Evolutionary conservation across 306 rosid species (phyloP).

Genomic region (Quercus aquifolioides): DNA sequence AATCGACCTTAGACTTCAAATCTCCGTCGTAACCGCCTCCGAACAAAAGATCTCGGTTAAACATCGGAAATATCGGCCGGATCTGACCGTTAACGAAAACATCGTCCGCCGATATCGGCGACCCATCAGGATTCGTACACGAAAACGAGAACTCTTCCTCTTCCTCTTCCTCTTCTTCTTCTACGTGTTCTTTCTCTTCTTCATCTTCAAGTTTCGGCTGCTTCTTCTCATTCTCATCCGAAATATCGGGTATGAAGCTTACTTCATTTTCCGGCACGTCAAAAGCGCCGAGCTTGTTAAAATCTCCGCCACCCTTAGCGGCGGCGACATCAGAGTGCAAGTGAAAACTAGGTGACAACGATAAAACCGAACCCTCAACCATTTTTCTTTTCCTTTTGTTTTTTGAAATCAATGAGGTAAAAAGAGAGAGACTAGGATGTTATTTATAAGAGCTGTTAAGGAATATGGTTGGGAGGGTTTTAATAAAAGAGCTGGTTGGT

Average conservation of each 20-base stretch:
- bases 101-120: constrained; percentile 71
- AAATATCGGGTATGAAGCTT: neutral
- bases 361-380: constrained; percentile 35
- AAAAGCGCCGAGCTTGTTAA: constrained; percentile 25
- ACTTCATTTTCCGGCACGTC: neutral
- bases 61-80: constrained; percentile 62
- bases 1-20: neutral
- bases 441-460: neutral
- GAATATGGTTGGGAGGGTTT: neutral
- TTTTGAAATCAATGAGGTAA: neutral
- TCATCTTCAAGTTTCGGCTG: neutral
- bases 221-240: neutral
- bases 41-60: constrained; percentile 52
- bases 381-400: constrained; percentile 5
- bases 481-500: neutral
- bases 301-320: constrained; percentile 30
- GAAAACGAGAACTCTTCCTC: constrained; percentile 72
- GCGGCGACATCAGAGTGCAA: constrained; percentile 2
- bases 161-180: neutral
- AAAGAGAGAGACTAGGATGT: neutral
- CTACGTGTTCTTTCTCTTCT: neutral
- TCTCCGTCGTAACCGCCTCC: constrained; percentile 24
- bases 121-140: constrained; percentile 44
- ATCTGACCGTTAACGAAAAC: constrained; percentile 70
- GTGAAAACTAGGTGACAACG: constrained; percentile 15